Base-by-base conservation (phyloP, 192 early-diverging fungal species). In the Mycoemilia scoparia region DNA sequence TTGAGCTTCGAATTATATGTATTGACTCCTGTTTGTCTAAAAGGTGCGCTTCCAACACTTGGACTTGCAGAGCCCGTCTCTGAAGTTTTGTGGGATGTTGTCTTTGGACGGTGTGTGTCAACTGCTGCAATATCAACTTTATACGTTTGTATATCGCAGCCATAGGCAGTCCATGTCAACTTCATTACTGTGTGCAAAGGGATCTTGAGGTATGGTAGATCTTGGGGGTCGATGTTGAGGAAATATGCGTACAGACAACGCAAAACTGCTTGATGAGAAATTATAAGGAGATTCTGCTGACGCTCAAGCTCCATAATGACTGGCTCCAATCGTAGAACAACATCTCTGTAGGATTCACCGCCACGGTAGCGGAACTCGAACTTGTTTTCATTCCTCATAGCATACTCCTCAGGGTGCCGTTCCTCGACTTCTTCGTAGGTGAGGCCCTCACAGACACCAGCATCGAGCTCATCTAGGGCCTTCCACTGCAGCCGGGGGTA, bases 231-330 rank as follows among this genome's bases (percentile, higher is more conserved):
- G 44, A 83, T 77, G 36, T 90, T 86, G 57, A 91, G 67, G 60
- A 95, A 99, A 60, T 96, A 99, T 24, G 84, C 88, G 51, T 99
- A 97, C 34, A 99, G 79, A 51, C 86, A 90, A 15, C 96, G 71
- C 43, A 99, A 61, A 21, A 99, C 89, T 1, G 92, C 96, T 39
- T 99, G 96, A 51, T 99, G 96, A 12, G 87, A 87, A 49, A 96
- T 73, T 32, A 96, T 96, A 38, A 96, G 63, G 33, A 96, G 92
- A 43, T 84, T 81, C 48, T 88, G 79, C 54, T 98, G 90, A 20
- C 95, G 73, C 48, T 96, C 95, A 25, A 99, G 67, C 50, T 99
- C 96, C 87, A 99, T 86, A 36, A 96, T 97, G 35, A 99, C 85
- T 2, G 96, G 96, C 60, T 99, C 96, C 21, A 97, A 51, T 21